Evolutionary conservation across 73 alveolate genomes (phyloP).

Genomic region (Diophrys sp.): DNA sequence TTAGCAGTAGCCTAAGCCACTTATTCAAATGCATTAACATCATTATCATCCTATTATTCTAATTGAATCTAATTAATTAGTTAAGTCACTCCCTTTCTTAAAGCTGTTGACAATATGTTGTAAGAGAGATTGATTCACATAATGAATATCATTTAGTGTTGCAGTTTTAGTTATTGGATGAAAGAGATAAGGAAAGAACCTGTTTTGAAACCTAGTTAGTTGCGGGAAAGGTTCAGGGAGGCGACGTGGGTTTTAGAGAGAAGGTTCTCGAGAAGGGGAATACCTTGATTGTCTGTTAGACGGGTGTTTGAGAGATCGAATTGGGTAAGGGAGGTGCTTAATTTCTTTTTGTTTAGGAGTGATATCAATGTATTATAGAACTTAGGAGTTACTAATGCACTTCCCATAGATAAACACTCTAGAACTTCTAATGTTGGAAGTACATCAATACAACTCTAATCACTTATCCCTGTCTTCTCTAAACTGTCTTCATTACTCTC

Average conservation of each 20-base stretch:
- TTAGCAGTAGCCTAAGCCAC: too few relatives aligned
- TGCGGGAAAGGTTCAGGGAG: background rate
- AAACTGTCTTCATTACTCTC: background rate
- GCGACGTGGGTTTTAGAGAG: background rate
- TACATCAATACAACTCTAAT: too few relatives aligned
- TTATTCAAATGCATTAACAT: too few relatives aligned
- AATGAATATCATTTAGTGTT: too few relatives aligned
- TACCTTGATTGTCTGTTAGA: background rate
- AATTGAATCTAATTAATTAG: too few relatives aligned
- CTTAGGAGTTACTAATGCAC: background rate
- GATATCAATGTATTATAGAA: background rate
- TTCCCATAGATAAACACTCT: background rate
- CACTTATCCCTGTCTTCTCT: background rate
- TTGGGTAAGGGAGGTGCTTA: background rate
- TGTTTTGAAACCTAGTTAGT: background rate
- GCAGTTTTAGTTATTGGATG: too few relatives aligned
- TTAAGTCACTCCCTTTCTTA: too few relatives aligned
- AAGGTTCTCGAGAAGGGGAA: background rate
- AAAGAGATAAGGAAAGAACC: slow-evolving; percentile 1
- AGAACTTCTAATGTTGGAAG: background rate
- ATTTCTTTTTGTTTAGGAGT: background rate
- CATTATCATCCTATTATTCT: too few relatives aligned
- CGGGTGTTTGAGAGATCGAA: background rate
- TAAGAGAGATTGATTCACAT: too few relatives aligned
- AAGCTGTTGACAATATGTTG: too few relatives aligned